Evolutionary conservation across 2,329 filamentous ascomycete species (phyloP).

Genomic region (Aspergillus sp.): DNA sequence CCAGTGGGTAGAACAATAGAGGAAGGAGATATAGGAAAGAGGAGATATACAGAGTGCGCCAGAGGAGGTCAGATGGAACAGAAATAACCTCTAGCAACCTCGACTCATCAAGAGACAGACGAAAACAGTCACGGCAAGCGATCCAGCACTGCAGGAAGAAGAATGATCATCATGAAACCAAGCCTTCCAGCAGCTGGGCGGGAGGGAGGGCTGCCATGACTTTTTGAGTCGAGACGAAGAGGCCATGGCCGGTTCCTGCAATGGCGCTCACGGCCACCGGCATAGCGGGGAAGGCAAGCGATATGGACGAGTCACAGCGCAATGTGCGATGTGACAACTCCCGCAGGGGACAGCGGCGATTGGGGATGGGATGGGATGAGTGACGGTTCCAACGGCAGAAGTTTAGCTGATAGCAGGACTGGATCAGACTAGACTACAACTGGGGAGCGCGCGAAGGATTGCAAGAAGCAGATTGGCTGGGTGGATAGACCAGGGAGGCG

Average conservation of each 20-base stretch:
- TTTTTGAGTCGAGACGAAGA: constrained; percentile 34
- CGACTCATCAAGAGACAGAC: constrained; percentile 8
- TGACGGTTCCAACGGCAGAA: too few species aligned
- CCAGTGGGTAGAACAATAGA: background rate
- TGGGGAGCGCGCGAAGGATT: constrained; percentile 1
- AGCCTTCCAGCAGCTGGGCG: constrained; percentile 20
- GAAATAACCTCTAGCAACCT: constrained; percentile 1
- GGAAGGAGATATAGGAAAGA: constrained; percentile 9
- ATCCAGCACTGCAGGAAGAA: background rate
- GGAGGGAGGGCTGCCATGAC: constrained; percentile 27
- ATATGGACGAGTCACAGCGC: constrained; percentile 31
- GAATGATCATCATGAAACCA: constrained; percentile 23
- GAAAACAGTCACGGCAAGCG: constrained; percentile 1
- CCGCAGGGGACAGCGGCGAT: constrained; percentile 26
- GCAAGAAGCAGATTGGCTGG: constrained; percentile 11
- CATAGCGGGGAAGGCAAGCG: constrained; percentile 14
- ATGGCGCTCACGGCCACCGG: constrained; percentile 13
- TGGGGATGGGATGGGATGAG: too few species aligned
- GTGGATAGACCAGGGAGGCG: constrained; percentile 13
- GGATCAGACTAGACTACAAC: too few species aligned
- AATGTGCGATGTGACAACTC: constrained; percentile 33
- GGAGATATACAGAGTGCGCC: background rate
- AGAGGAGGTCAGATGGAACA: constrained; percentile 7
- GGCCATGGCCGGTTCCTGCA: constrained; percentile 19
- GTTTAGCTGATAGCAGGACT: too few species aligned